A percentile compares a stretch with the other conserved stretches of the same genome.
These are phyloP conservation scores for Coccomyxa subellipsoidea DNA, from an alignment of 163 green algal genomes.

Conservation along the genomic window DNA sequence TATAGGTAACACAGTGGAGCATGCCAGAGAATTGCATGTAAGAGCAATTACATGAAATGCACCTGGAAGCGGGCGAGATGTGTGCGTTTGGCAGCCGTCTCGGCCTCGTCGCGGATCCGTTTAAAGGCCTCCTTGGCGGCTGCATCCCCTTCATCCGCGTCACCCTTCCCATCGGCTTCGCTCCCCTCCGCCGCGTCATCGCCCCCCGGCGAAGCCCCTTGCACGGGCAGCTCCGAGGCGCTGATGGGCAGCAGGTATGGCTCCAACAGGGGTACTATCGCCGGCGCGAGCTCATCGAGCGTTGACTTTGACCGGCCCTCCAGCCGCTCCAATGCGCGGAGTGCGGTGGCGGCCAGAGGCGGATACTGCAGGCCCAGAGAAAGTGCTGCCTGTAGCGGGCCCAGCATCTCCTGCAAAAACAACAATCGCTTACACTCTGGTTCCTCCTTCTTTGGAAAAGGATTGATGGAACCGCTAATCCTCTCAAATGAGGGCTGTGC, in stretches of 20 bases:
- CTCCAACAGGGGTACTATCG: constrained; percentile 19
- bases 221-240: not conserved
- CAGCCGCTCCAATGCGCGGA: constrained; percentile 47
- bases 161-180: not conserved
- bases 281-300: constrained; percentile 8
- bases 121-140: not conserved
- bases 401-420: constrained; percentile 17
- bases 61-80: not conserved
- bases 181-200: not conserved
- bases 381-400: constrained; percentile 32
- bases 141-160: not conserved
- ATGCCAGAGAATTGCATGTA: not conserved
- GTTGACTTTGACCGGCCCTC: constrained; percentile 14
- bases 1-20: too few relatives aligned
- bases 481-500: not conserved
- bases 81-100: not conserved
- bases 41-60: not conserved
- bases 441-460: too few relatives aligned
- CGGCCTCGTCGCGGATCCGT: not conserved
- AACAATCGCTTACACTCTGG: too few relatives aligned
- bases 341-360: constrained; percentile 39
- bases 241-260: constrained; percentile 12
- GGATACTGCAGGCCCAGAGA: constrained; percentile 39
- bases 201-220: too few relatives aligned
- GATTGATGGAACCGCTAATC: too few relatives aligned